Conservation (phyloP, 148 eudicot species). For the Bassia scoparia region DNA sequence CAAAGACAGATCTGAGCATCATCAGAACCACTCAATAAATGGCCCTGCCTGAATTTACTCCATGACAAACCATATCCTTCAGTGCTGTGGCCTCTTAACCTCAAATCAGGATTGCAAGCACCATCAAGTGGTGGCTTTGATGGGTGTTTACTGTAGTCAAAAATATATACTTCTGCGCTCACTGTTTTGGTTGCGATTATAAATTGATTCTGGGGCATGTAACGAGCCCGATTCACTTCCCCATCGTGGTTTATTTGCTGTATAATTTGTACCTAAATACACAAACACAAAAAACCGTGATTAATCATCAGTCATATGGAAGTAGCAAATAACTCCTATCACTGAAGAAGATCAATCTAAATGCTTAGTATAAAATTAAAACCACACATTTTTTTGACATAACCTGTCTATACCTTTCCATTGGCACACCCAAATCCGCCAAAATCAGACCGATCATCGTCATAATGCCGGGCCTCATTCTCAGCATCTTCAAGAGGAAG, state of each 20-base stretch:
- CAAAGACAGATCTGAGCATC: constrained; percentile 81
- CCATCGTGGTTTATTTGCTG: constrained; percentile 93
- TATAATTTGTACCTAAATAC: constrained; percentile 74
- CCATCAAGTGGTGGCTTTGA: constrained; percentile 81
- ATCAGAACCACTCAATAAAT: constrained; percentile 74
- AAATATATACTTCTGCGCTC: constrained; percentile 81
- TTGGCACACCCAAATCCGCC: constrained; percentile 75
- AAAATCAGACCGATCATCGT: constrained; percentile 52
- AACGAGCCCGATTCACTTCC: constrained; percentile 89
- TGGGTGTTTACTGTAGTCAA: constrained; percentile 87
- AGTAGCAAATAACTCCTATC: background rate
- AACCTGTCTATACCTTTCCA: constrained; percentile 76
- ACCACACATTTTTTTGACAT: background rate
- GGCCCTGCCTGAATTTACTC: constrained; percentile 71
- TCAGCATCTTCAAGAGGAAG: constrained; percentile 78
- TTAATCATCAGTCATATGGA: constrained; percentile 5
- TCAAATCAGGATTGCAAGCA: constrained; percentile 74
- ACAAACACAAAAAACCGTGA: background rate
- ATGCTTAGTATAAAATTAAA: background rate
- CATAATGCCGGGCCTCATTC: constrained; percentile 61
- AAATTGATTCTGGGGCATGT: constrained; percentile 88
- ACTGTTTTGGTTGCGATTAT: constrained; percentile 84
- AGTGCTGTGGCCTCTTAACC: constrained; percentile 76
- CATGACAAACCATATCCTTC: constrained; percentile 89
- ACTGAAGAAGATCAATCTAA: background rate